Evolutionary conservation across 78 protist genomes (phyloP).

Genomic region (Dictyostelium firmibasis): DNA sequence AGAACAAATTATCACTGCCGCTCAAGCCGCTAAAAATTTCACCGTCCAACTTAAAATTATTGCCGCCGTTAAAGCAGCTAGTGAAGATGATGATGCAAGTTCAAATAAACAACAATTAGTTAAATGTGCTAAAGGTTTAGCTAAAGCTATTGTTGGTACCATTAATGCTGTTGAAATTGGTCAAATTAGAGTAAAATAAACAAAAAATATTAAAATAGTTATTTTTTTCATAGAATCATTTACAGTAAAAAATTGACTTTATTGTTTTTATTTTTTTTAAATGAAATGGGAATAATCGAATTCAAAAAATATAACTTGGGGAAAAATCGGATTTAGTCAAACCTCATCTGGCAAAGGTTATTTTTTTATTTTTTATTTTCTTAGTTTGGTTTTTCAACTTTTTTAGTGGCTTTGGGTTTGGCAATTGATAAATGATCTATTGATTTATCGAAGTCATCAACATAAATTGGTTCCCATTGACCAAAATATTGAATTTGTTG

Average conservation of each 20-base stretch:
- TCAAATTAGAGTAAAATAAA: constrained; percentile 71
- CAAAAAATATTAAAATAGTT: neutral
- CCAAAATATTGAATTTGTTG: constrained; percentile 32
- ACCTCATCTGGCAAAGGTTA: no score
- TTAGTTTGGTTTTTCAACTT: neutral
- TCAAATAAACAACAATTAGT: constrained; percentile 77
- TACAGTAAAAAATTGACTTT: no score
- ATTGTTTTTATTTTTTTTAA: no score
- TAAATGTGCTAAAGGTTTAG: constrained; percentile 69
- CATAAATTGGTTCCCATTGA: constrained; percentile 32
- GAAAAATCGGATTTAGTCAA: no score
- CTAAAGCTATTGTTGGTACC: constrained; percentile 62
- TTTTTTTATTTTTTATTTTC: no score
- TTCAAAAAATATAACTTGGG: no score
- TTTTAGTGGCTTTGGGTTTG: neutral
- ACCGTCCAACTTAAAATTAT: constrained; percentile 82
- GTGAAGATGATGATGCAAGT: constrained; percentile 52
- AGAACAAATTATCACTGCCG: constrained; percentile 77
- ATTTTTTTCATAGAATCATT: no score
- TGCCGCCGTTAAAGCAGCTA: constrained; percentile 80
- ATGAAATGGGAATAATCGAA: no score
- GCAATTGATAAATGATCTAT: neutral
- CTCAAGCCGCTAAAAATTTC: constrained; percentile 73
- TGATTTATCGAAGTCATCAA: neutral
- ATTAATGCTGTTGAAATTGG: constrained; percentile 78